Evolutionary conservation across 768 basidiomycete species (phyloP).

Genomic region (Podaxis sp.): DNA sequence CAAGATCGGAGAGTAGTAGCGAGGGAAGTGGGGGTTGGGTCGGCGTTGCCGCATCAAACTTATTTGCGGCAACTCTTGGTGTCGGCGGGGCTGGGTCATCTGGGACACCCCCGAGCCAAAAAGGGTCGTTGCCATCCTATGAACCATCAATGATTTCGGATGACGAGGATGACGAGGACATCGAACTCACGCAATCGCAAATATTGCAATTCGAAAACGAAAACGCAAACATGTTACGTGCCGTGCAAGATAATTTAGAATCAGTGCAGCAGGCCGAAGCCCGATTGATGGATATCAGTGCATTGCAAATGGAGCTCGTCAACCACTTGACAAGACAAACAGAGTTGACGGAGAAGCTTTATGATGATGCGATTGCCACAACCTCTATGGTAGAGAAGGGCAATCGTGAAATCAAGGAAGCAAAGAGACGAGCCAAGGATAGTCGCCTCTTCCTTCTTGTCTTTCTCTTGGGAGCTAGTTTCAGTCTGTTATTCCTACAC

Average conservation of each 20-base stretch:
- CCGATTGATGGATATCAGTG: conserved; percentile 88
- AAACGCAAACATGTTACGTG: conserved; percentile 82
- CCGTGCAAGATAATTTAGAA: conserved; percentile 82
- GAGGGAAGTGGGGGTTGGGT: conserved; percentile 42
- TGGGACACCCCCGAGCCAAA: conserved; percentile 10
- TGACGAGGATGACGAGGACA: conserved; percentile 75
- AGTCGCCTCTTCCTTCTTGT: conserved; percentile 86
- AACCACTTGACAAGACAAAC: conserved; percentile 86
- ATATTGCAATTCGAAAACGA: conserved; percentile 93
- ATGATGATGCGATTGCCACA: conserved; percentile 90
- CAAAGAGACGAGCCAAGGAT: conserved; percentile 83
- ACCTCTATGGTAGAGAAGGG: conserved; percentile 86
- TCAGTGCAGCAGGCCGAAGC: conserved; percentile 92
- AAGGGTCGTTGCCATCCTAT: conserved; percentile 20
- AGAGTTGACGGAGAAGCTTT: conserved; percentile 90
- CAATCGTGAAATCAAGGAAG: conserved; percentile 87
- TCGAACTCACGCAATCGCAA: conserved; percentile 82
- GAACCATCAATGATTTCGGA: conserved; percentile 33
- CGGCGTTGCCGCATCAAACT: conserved; percentile 54
- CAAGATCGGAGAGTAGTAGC: conserved; percentile 13
- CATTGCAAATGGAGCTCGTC: conserved; percentile 90
- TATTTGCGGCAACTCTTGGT: conserved; percentile 64
- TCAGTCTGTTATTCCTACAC: conserved; percentile 91
- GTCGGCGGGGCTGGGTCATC: conserved; percentile 29
- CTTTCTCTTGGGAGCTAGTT: conserved; percentile 88